Evolutionary conservation across 331 rosid genomes (phyloP).

Genomic region (Quercus tomentella): DNA sequence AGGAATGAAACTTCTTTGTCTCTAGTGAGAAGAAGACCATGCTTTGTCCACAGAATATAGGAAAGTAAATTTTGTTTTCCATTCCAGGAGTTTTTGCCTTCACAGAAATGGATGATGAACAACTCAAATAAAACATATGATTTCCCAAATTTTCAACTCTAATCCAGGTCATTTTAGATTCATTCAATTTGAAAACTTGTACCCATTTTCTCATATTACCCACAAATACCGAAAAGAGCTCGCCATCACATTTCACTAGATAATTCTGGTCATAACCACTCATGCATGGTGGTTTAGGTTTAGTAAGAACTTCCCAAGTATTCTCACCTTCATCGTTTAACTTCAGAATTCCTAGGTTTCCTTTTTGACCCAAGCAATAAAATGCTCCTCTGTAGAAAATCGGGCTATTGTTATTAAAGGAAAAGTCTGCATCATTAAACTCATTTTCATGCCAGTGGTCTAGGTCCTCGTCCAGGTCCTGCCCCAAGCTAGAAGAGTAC

Average conservation of each 20-base stretch:
- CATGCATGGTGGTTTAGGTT: background rate
- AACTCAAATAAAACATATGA: background rate
- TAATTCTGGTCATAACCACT: background rate
- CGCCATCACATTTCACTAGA: background rate
- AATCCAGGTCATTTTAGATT: background rate
- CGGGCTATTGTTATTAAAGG: background rate
- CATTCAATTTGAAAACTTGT: background rate
- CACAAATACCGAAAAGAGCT: background rate
- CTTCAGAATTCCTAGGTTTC: background rate
- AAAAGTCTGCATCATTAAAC: background rate
- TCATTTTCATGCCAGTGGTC: background rate
- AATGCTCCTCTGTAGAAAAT: background rate
- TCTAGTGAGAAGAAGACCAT: background rate
- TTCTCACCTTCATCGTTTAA: background rate
- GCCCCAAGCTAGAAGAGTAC: background rate
- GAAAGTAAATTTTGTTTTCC: background rate
- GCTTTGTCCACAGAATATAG: background rate
- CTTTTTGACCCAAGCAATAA: background rate
- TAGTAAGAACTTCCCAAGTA: background rate
- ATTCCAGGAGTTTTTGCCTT: background rate
- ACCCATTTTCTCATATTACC: background rate
- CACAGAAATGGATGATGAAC: background rate
- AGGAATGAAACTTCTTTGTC: background rate
- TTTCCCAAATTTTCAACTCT: background rate
- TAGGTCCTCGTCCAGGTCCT: too few species aligned